These are phyloP conservation scores for Guadua angustifolia DNA, from an alignment of 176 grass and related monocot species.

Conservation along the genomic window DNA sequence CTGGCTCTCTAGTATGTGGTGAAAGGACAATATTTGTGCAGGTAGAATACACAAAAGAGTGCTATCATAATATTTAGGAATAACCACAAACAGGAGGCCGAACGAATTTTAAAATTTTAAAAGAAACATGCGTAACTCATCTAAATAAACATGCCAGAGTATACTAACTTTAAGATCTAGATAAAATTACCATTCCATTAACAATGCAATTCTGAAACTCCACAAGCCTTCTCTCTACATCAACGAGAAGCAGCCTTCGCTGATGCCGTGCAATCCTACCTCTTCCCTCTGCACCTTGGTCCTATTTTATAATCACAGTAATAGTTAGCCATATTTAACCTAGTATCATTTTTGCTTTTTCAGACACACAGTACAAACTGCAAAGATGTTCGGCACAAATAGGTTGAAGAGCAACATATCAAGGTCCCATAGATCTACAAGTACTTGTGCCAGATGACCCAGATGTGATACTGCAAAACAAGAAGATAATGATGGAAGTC, in stretches of 20 bases:
- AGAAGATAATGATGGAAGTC: background rate
- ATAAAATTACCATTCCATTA: conserved; percentile 73
- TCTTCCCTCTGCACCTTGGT: conserved; percentile 85
- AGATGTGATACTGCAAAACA: conserved; percentile 13
- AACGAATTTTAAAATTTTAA: background rate
- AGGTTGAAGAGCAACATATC: conserved; percentile 5
- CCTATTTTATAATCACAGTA: conserved; percentile 54
- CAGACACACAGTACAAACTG: background rate
- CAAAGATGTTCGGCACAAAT: background rate
- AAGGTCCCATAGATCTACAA: conserved; percentile 1
- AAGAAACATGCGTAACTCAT: conserved; percentile 21
- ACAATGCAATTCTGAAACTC: conserved; percentile 72
- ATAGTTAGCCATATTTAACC: conserved; percentile 43
- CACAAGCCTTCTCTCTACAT: conserved; percentile 82
- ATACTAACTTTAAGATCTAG: conserved; percentile 19
- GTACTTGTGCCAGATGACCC: background rate
- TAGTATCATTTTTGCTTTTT: conserved; percentile 20
- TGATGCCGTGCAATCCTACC: conserved; percentile 83
- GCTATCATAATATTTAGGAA: conserved; percentile 17
- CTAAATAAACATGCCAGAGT: conserved; percentile 13
- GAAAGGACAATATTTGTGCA: background rate
- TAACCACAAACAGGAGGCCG: conserved; percentile 36
- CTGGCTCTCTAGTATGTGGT: conserved; percentile 17
- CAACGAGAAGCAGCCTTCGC: conserved; percentile 82
- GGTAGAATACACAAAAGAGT: background rate